These are phyloP conservation scores for Penicillium desertorum DNA, from an alignment of 495 filamentous ascomycete species.

Conservation along the genomic window DNA sequence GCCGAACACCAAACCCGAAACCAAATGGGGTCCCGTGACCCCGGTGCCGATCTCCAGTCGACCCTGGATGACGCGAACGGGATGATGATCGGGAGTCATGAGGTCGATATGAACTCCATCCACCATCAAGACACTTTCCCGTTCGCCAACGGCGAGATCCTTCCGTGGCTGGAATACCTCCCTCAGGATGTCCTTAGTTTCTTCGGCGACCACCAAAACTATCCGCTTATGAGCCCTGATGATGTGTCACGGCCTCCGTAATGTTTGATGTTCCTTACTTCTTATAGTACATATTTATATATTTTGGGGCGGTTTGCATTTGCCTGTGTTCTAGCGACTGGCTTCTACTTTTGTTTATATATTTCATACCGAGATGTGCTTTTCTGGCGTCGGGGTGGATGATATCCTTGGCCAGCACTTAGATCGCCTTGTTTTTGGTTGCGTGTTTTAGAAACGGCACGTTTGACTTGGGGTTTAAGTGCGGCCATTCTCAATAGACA, in stretches of 20 bases:
- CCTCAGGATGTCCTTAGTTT: conserved; percentile 61
- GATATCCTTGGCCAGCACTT: conserved; percentile 7
- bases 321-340: conserved; percentile 17
- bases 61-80: conserved; percentile 39
- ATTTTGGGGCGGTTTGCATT: conserved; percentile 16
- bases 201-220: conserved; percentile 48
- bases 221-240: conserved; percentile 37
- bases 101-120: conserved; percentile 60
- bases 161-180: conserved; percentile 70
- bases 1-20: conserved; percentile 41
- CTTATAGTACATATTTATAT: conserved; percentile 27
- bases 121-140: conserved; percentile 46
- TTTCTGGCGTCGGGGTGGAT: conserved; percentile 5
- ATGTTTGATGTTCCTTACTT: conserved; percentile 7
- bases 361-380: background rate
- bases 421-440: background rate
- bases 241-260: conserved; percentile 31
- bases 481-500: background rate
- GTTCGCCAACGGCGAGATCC: conserved; percentile 55
- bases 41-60: conserved; percentile 33
- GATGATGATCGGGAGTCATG: conserved; percentile 70
- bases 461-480: background rate
- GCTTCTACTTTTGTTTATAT: background rate
- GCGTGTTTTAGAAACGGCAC: background rate
- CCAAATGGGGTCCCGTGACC: conserved; percentile 37